Base-by-base conservation (phyloP, 2,329 filamentous ascomycete species). In the Tolypocladium album region DNA sequence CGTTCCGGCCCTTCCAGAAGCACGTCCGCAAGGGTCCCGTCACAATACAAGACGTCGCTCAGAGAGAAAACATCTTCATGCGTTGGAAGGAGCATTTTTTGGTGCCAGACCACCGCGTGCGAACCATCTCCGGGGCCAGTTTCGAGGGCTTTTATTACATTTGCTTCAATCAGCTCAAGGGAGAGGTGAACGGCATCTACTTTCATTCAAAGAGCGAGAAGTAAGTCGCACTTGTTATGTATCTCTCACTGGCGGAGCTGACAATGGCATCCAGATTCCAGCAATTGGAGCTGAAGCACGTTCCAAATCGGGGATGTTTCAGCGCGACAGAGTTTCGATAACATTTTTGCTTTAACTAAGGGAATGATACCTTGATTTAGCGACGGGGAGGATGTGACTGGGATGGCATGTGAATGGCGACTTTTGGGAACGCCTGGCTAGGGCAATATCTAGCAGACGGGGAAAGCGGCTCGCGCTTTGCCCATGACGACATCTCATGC, bases 121-220 rank as follows among this genome's bases (percentile, higher is more conserved):
- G 88, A 62, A 95, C 90, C 13, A 96, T 99, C 63, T 89, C 86
- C 40, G 94, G 94, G 22, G 94, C 94, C 9, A 97, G 93, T 70
- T 99, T 97, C 62, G 94, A 99, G 71, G 94, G 94, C 0, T 99
- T 99, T 72, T 99, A 97, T 73, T 99, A 99, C 70, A 97, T 99
- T 66, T 97, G 92, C 77, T 97, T 97, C 78, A 96, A 97, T 73
- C 93, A 97, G 75, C 78, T 91, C 56, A 84, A 87, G 64, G 94
- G 93, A 9, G 87, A 83, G 64, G 89, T 99, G 47, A 92, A 86
- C 69, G 94, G 94, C 22, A 96, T 97, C 61, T 99, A 99, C 75
- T 99, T 96, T 73, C 94, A 99, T 76, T 89, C 90, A 15, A 96
- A 96, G 78, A 97, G 92, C 76, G 93, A 97, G 78, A 96, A 93